Percentiles rank a stretch among this genome's conserved stretches.
These are phyloP conservation scores for Suillus spraguei DNA, from an alignment of 768 basidiomycete genomes.

Conservation along the genomic window DNA sequence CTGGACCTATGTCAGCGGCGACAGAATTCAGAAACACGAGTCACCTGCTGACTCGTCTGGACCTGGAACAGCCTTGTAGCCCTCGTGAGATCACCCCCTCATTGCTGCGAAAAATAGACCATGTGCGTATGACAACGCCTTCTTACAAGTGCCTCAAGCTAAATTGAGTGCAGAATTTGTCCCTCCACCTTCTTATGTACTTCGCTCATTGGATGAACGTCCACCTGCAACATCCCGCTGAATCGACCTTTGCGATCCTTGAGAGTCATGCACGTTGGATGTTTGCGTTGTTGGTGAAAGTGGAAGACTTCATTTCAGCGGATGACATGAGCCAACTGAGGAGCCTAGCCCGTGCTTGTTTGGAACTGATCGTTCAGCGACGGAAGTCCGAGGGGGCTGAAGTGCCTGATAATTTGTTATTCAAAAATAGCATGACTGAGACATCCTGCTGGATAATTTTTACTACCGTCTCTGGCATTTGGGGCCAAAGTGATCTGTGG, in stretches of 20 bases:
- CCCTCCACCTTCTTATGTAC: conserved; percentile 81
- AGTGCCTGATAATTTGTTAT: neutral
- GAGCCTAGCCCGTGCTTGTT: conserved; percentile 71
- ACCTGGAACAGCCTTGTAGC: neutral
- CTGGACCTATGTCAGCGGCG: neutral
- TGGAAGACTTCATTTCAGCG: conserved; percentile 69
- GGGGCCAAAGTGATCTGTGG: conserved; percentile 86
- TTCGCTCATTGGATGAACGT: conserved; percentile 80
- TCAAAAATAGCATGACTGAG: conserved; percentile 38
- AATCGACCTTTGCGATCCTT: conserved; percentile 44
- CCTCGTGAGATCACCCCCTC: conserved; percentile 62
- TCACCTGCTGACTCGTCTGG: too few species aligned
- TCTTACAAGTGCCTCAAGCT: conserved; percentile 9
- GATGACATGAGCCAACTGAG: conserved; percentile 81
- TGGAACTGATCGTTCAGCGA: conserved; percentile 42
- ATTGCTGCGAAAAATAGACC: conserved; percentile 62
- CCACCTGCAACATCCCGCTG: conserved; percentile 48
- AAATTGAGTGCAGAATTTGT: conserved; percentile 51
- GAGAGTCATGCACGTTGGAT: conserved; percentile 77
- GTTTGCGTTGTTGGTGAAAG: conserved; percentile 67
- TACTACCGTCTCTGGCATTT: conserved; percentile 60
- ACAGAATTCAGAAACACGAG: neutral
- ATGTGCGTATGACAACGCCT: conserved; percentile 45
- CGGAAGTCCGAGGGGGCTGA: conserved; percentile 15
- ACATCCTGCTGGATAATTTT: conserved; percentile 77